Conservation (phyloP, 2,329 filamentous ascomycete genomes). For the Xylaria sp. region DNA sequence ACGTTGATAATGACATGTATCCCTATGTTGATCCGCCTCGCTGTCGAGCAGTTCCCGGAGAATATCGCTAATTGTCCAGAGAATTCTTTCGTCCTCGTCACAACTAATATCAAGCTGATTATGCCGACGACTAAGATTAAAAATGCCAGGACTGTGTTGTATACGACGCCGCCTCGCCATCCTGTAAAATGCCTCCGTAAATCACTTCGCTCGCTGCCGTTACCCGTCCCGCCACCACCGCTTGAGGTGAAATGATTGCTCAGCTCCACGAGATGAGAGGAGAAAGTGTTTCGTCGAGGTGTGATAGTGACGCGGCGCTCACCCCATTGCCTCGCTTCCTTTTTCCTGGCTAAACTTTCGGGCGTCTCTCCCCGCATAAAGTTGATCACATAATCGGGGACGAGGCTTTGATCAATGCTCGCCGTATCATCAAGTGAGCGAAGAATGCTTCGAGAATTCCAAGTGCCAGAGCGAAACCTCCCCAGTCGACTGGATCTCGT, state of each 20-base stretch:
- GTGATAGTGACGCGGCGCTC: constrained; percentile 50
- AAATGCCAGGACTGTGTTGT: constrained; percentile 57
- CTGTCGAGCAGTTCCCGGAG: constrained; percentile 53
- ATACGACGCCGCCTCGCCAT: constrained; percentile 61
- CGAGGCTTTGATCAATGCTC: constrained; percentile 57
- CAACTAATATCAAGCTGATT: constrained; percentile 54
- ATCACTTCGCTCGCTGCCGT: constrained; percentile 46
- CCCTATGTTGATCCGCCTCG: constrained; percentile 54
- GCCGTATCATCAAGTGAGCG: constrained; percentile 46
- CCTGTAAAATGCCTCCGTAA: constrained; percentile 52
- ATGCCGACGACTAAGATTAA: constrained; percentile 53
- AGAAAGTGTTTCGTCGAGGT: constrained; percentile 46
- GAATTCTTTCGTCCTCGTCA: constrained; percentile 50
- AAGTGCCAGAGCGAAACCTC: constrained; percentile 44
- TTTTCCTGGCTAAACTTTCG: constrained; percentile 61
- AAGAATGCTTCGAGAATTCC: constrained; percentile 46
- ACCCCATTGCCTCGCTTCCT: constrained; percentile 52
- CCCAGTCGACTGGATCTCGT: constrained; percentile 42
- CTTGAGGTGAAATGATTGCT: constrained; percentile 49
- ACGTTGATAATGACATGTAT: constrained; percentile 59
- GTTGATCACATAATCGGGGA: constrained; percentile 67
- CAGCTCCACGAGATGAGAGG: constrained; percentile 53
- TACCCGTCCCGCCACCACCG: constrained; percentile 39
- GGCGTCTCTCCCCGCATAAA: constrained; percentile 67
- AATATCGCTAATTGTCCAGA: constrained; percentile 54